Percentiles rank a stretch among this genome's conserved stretches.
phyloP scores from a whole-genome alignment of 2,329 filamentous ascomycete genomes.

The Aspergillus hiratsukae region DNA sequence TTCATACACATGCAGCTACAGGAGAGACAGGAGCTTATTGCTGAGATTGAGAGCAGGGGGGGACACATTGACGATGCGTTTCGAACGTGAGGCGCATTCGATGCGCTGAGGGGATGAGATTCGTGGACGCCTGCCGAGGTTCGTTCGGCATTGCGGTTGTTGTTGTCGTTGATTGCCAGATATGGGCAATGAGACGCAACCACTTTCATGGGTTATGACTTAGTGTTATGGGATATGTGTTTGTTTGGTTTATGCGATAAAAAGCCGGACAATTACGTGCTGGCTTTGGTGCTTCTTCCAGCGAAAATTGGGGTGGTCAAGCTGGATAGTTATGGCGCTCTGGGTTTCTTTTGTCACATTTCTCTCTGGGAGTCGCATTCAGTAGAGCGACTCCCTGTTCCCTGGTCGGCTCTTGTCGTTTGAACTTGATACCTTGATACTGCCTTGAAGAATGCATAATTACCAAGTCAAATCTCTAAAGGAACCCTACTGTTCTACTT shows the following conservation, averaged over 20 bases:
- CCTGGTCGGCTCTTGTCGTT: background rate
- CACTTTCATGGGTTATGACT: background rate
- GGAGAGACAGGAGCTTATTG: slow-evolving; percentile 55
- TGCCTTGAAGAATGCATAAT: background rate
- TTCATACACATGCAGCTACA: slow-evolving; percentile 59
- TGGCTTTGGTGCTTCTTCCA: background rate
- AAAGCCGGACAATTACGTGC: background rate
- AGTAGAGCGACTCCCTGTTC: background rate
- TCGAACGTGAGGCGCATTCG: slow-evolving; percentile 21
- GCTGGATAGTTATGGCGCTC: background rate
- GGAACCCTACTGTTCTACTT: background rate
- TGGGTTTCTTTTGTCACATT: background rate
- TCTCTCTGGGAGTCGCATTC: background rate
- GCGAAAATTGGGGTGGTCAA: background rate
- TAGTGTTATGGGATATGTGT: background rate
- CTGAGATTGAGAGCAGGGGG: slow-evolving; percentile 55
- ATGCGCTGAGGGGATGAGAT: background rate
- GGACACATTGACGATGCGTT: slow-evolving; percentile 48
- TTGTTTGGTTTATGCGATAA: background rate
- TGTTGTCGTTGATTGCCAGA: background rate
- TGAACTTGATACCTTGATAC: background rate
- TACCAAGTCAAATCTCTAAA: background rate
- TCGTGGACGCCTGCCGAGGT: background rate
- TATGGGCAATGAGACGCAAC: background rate
- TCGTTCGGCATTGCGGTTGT: background rate